Base-by-base conservation (phyloP, 148 eudicot species). In the Vaccinium vitisidaea region DNA sequence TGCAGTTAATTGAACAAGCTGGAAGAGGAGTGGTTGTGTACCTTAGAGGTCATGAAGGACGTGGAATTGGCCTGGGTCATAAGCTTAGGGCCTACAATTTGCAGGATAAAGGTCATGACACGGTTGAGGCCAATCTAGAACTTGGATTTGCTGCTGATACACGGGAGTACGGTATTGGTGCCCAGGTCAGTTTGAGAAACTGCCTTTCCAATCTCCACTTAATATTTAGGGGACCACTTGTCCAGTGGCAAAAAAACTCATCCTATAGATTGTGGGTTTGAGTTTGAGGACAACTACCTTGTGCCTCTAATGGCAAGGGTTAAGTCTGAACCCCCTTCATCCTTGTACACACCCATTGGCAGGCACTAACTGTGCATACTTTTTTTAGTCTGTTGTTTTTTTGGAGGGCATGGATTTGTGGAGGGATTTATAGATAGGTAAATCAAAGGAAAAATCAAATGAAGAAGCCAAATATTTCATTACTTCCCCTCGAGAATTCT, bases 21-120 rank as follows among this genome's bases (percentile, higher is more conserved):
- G 97, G 97, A 67, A 90, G 98, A 87, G 98, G 98, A 18, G 93
- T 93, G 6, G 80, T 96, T 25, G 87, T 96, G 48, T 96, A 96
- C 83, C 90, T 96, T 48, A 86, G 99, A 69, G 99, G 99, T 15
- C 99, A 96, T 78, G 99, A 96, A 89, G 99, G 99, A 30, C 84
- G 99, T 55, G 99, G 99, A n/a, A 96, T 96, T 55, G 98, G 99
- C 36, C 87, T 96, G 70, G 97, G 99, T 2, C 95, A 94, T 90
- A 96, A 96, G 86, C 97, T 96, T 67, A 88, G 71, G 84, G 98
- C 98, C 54, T 96, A 96, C 83, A 96, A 94, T 83, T 83, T 96
- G 86, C 98, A 96, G 86, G 99, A 97, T 70, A 74, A 86, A 83
- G 99, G 99, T 9, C 99, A 94, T 91, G 99, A 97, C 79, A 97